phyloP scores from a whole-genome alignment of 108 stramenopile species.

The Cyclostephanos invisitatus region DNA sequence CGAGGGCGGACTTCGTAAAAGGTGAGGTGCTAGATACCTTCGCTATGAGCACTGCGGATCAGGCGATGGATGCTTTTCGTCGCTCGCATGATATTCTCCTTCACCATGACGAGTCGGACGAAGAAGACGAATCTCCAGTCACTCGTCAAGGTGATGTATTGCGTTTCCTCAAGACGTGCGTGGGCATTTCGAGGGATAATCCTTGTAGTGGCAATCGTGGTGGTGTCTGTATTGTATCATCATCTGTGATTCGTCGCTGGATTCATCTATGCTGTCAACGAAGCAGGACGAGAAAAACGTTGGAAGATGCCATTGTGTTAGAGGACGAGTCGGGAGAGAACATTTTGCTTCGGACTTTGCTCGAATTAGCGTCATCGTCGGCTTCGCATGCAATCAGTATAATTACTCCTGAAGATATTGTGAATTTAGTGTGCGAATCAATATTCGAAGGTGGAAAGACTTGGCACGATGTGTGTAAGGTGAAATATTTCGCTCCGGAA shows the following conservation, averaged over 20 bases:
- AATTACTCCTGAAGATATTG: conserved; percentile 19
- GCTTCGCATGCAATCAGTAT: neutral
- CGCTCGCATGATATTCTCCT: conserved; percentile 32
- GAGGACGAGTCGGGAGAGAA: conserved; percentile 49
- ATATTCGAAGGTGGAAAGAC: conserved; percentile 58
- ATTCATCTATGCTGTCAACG: conserved; percentile 43
- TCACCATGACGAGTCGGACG: conserved; percentile 26
- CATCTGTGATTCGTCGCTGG: conserved; percentile 52
- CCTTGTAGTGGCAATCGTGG: neutral
- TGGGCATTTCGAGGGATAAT: conserved; percentile 37
- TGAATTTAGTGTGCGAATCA: conserved; percentile 45
- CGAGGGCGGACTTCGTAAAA: conserved; percentile 33
- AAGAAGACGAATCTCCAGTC: conserved; percentile 1
- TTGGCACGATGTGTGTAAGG: conserved; percentile 44
- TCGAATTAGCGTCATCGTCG: conserved; percentile 23
- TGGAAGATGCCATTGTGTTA: conserved; percentile 12
- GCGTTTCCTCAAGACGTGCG: conserved; percentile 54
- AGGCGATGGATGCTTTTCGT: conserved; percentile 19
- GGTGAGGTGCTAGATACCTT: conserved; percentile 59
- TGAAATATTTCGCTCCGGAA: conserved; percentile 16
- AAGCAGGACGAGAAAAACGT: neutral
- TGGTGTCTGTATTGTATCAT: conserved; percentile 26
- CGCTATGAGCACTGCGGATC: conserved; percentile 42
- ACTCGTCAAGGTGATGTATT: conserved; percentile 30
- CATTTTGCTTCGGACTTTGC: conserved; percentile 53